phyloP scores from a whole-genome alignment of 352 stramenopile genomes.

The Phytophthora aleatoria region DNA sequence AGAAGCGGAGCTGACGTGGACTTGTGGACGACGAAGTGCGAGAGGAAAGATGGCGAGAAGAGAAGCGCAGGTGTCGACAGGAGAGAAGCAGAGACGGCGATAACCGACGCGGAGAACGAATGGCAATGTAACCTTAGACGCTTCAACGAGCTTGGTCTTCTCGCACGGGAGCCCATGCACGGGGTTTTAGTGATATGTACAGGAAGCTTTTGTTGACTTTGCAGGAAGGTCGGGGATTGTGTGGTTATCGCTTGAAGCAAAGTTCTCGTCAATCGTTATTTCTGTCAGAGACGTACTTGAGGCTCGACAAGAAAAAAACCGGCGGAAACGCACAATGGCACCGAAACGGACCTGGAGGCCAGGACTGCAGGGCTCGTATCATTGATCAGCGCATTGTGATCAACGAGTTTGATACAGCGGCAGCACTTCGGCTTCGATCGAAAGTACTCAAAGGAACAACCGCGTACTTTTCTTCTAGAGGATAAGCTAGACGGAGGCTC shows the following conservation, averaged over 20 bases:
- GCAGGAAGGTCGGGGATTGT: neutral
- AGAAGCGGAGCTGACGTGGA: conserved; percentile 18
- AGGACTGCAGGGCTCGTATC: conserved; percentile 11
- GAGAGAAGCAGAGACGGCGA: conserved; percentile 18
- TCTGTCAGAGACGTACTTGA: conserved; percentile 14
- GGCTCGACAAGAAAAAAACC: conserved; percentile 26
- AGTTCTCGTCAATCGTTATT: conserved; percentile 25
- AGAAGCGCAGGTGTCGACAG: conserved; percentile 8
- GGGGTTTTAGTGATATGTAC: neutral
- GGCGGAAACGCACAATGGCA: conserved; percentile 27
- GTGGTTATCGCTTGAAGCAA: neutral
- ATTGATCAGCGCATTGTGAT: conserved; percentile 9
- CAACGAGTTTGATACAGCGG: conserved; percentile 9
- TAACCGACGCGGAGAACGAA: conserved; percentile 32
- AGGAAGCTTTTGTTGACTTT: conserved; percentile 10
- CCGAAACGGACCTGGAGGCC: conserved; percentile 28
- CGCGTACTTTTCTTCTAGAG: conserved; percentile 10
- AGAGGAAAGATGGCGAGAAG: conserved; percentile 15
- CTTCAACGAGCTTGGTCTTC: conserved; percentile 24
- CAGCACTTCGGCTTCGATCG: conserved; percentile 1
- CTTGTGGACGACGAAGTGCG: conserved; percentile 19
- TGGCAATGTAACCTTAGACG: conserved; percentile 49
- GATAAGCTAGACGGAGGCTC: neutral
- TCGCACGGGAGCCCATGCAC: too few relatives aligned
- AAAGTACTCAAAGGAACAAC: conserved; percentile 6